phyloP scores from a whole-genome alignment of 345 rosid species.

The Hirschfeldia incana region DNA sequence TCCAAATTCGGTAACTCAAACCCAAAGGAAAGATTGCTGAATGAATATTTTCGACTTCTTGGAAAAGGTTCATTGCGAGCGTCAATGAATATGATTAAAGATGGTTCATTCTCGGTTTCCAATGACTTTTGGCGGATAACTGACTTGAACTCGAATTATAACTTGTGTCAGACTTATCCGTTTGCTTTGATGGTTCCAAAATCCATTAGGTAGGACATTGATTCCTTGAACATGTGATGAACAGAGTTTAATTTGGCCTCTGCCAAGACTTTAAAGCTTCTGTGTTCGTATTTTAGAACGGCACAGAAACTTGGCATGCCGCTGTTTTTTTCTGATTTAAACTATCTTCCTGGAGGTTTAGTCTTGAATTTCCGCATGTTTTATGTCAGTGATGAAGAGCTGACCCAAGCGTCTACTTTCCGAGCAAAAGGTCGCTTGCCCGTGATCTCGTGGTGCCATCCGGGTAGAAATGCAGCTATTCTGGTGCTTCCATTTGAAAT shows the following conservation, averaged over 20 bases:
- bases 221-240: constrained; percentile 21
- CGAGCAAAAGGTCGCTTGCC: constrained; percentile 91
- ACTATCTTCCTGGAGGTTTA: constrained; percentile 15
- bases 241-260: constrained; percentile 7
- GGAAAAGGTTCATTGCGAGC: constrained; percentile 60
- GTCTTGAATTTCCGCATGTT: constrained; percentile 19
- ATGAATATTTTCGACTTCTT: constrained; percentile 92
- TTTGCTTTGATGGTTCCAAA: constrained; percentile 89
- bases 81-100: constrained; percentile 68
- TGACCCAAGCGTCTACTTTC: constrained; percentile 80
- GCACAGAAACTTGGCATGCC: constrained; percentile 4
- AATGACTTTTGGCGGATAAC: constrained; percentile 93
- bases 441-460: constrained; percentile 93
- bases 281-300: constrained; percentile 24
- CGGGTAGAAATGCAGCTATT: constrained; percentile 52
- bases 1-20: constrained; percentile 61
- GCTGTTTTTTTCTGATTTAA: constrained; percentile 10
- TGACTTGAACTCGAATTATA: constrained; percentile 62
- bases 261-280: constrained; percentile 17
- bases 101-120: constrained; percentile 61
- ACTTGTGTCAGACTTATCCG: constrained; percentile 82
- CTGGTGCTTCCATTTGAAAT: constrained; percentile 25
- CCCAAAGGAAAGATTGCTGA: constrained; percentile 85
- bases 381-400: constrained; percentile 72
- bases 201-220: constrained; percentile 60